Evolutionary conservation across 2,329 filamentous ascomycete genomes (phyloP), one percentile per base, ranked within the genome.

Genomic region (Fusarium oxysporum): DNA sequence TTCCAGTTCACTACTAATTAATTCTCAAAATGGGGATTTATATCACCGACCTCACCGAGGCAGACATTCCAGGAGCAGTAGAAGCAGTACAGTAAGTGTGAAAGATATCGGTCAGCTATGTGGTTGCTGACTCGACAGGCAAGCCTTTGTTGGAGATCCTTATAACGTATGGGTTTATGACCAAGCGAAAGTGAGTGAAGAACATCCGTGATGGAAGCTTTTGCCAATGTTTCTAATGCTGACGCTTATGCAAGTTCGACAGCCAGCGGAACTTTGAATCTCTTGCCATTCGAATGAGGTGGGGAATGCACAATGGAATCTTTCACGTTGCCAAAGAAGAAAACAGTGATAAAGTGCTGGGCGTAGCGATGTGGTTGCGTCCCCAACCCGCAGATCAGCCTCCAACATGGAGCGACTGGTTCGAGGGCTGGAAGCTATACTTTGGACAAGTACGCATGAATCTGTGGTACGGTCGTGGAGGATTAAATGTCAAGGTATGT

Each of bases 291-390:
- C 88, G 92, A 58, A 93, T 92, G 81, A 84, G 85, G 71, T 93
- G 92, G 89, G 91, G 92, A 32, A 92, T 94, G 79, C 85, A 87
- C 58, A 90, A 92, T 77, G 91, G 88, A 58, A 86, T 92, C 41
- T 92, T 93, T 82, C 88, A 92, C 73, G 90, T 93, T 65, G 91
- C 91, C 14, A 92, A 91, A 80, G 89, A 92, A 75, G 82, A 85
- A 8, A 82, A 84, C 1, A 81, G 78, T 56, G 82, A 85, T 44
- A 86, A 87, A 64, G 86, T 93, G 40, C 85, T 93, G 33, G 92
- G 92, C 14, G 90, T 93, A 30, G 89, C 91, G 64, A 93, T 92
- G 88, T 94, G 92, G 92, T 83, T 93, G 59, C 86, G 86, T 2
- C 92, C 92, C 0, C 85, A 84, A 19, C 82, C 82, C 1, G 79